Conservation (phyloP, 345 rosid species). For the Linum lewisii region DNA sequence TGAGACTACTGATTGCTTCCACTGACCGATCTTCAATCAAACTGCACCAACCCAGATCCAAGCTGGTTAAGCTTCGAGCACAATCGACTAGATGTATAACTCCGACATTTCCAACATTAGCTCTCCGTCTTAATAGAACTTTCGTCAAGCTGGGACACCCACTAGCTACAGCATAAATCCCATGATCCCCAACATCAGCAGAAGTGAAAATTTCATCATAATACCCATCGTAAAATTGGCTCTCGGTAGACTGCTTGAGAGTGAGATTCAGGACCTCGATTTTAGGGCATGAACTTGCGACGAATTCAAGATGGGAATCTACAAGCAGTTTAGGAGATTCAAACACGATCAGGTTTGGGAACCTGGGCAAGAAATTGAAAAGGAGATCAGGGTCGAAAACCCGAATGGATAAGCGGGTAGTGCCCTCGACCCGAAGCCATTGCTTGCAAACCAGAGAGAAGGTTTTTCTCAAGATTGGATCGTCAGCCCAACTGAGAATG, state of each 20-base stretch:
- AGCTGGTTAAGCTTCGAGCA: conserved; percentile 19
- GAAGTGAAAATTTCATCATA: neutral
- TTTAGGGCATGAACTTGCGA: conserved; percentile 26
- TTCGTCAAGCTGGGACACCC: conserved; percentile 23
- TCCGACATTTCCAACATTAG: conserved; percentile 23
- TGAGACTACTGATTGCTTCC: conserved; percentile 19
- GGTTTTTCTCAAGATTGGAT: conserved; percentile 19
- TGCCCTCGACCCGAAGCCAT: conserved; percentile 38
- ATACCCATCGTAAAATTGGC: neutral
- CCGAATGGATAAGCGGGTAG: conserved; percentile 26
- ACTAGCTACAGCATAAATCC: conserved; percentile 22
- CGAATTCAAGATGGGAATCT: conserved; percentile 24
- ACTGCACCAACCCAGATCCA: conserved; percentile 34
- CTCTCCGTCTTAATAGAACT: conserved; percentile 28
- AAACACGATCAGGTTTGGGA: conserved; percentile 28
- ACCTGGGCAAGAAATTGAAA: conserved; percentile 29
- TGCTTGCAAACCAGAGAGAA: conserved; percentile 34
- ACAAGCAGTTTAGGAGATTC: conserved; percentile 12
- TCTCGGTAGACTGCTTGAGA: conserved; percentile 8
- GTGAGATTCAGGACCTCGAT: conserved; percentile 25
- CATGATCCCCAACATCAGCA: conserved; percentile 25
- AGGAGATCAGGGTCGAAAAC: conserved; percentile 28
- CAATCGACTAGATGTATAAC: conserved; percentile 19
- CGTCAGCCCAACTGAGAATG: conserved; percentile 22
- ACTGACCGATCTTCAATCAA: conserved; percentile 29